Evolutionary conservation across 106 monocot species (phyloP).

Genomic region (Narthecium ossifragum): DNA sequence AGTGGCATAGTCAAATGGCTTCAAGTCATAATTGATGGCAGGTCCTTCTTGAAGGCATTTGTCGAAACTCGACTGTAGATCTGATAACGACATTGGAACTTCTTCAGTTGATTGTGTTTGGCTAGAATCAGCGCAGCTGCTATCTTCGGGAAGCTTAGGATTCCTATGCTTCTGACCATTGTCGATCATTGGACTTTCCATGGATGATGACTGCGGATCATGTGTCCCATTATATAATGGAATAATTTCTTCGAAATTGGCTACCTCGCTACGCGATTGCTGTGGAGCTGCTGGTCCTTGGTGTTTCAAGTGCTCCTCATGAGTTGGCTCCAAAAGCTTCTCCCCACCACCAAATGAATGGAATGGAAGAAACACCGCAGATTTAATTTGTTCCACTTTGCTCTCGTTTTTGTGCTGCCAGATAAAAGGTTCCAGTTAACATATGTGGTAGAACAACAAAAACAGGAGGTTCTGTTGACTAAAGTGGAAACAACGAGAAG

Average conservation of each 20-base stretch:
- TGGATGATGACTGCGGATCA: background rate
- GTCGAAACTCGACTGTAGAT: slow-evolving; percentile 53
- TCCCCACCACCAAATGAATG: slow-evolving; percentile 40
- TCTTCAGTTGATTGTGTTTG: slow-evolving; percentile 7
- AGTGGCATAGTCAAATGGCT: slow-evolving; percentile 67
- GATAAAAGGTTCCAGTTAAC: background rate
- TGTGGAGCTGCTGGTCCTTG: slow-evolving; percentile 3
- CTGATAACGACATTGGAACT: slow-evolving; percentile 31
- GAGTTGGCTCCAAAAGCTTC: background rate
- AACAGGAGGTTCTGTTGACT: background rate
- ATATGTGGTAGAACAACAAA: background rate
- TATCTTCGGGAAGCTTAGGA: slow-evolving; percentile 9
- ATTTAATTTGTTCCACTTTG: slow-evolving; percentile 74
- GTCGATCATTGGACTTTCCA: slow-evolving; percentile 6
- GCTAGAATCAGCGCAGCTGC: background rate
- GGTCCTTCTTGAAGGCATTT: slow-evolving; percentile 27
- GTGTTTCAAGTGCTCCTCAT: slow-evolving; percentile 1
- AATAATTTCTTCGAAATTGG: slow-evolving; percentile 49
- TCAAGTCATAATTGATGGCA: slow-evolving; percentile 10
- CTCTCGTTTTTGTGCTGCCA: slow-evolving; percentile 31
- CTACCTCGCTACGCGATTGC: background rate
- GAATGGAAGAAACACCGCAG: slow-evolving; percentile 75
- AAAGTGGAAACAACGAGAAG: background rate
- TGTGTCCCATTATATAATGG: slow-evolving; percentile 23
- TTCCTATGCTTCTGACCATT: slow-evolving; percentile 7